A percentile compares a stretch with the other conserved stretches of the same genome.
phyloP scores from a whole-genome alignment of 1,139 yeast species.

The Taiozyma sp. region DNA sequence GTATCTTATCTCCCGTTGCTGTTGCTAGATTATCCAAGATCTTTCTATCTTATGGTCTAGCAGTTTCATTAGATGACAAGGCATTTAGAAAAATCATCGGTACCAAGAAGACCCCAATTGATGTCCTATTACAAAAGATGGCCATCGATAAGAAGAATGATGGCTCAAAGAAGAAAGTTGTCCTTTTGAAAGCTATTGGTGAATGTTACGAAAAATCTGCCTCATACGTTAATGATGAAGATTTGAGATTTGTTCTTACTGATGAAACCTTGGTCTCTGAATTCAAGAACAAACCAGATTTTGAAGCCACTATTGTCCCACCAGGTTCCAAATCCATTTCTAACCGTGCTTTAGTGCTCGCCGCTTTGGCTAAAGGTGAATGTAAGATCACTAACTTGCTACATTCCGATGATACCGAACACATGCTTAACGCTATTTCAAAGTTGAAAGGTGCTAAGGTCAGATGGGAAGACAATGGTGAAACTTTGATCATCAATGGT shows the following conservation, averaged over 20 bases:
- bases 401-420: slow-evolving; percentile 94
- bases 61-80: slow-evolving; percentile 73
- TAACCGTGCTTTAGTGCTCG: slow-evolving; percentile 87
- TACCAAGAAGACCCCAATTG: slow-evolving; percentile 68
- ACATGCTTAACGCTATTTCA: slow-evolving; percentile 86
- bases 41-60: slow-evolving; percentile 79
- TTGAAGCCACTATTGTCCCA: slow-evolving; percentile 49
- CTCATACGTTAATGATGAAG: slow-evolving; percentile 75
- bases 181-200: slow-evolving; percentile 79
- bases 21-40: slow-evolving; percentile 88
- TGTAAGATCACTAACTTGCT: slow-evolving; percentile 80
- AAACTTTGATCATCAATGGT: slow-evolving; percentile 80
- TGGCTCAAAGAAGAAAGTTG: slow-evolving; percentile 86
- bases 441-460: slow-evolving; percentile 79
- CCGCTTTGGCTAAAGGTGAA: slow-evolving; percentile 85
- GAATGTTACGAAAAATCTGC: slow-evolving; percentile 87
- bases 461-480: slow-evolving; percentile 79
- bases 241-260: slow-evolving; percentile 77
- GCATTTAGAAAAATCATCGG: slow-evolving; percentile 66
- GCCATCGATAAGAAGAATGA: slow-evolving; percentile 95
- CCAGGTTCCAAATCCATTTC: slow-evolving; percentile 98
- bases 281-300: slow-evolving; percentile 37
- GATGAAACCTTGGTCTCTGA: slow-evolving; percentile 71
- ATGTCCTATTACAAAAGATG: slow-evolving; percentile 75
- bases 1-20: slow-evolving; percentile 86